phyloP scores from a whole-genome alignment of 2,329 filamentous ascomycete species.

The Pseudofabraea citricarpa region DNA sequence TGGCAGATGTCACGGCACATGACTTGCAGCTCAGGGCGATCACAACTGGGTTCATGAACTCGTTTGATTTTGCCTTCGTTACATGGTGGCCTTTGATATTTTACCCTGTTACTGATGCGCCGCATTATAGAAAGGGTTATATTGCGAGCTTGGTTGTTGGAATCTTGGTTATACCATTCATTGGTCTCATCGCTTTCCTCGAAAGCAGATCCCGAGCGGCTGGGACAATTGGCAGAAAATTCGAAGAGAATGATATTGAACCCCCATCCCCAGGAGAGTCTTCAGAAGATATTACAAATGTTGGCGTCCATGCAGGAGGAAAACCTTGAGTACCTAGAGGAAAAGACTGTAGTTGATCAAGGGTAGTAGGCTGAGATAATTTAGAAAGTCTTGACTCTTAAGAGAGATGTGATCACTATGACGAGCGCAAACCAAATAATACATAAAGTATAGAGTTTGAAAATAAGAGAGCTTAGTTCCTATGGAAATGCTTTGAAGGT shows the following conservation, averaged over 20 bases:
- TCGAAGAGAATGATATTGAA: not conserved
- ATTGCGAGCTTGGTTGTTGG: slow-evolving; percentile 35
- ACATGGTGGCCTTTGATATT: slow-evolving; percentile 28
- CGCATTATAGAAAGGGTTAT: slow-evolving; percentile 33
- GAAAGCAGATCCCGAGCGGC: slow-evolving; percentile 25
- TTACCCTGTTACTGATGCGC: slow-evolving; percentile 35
- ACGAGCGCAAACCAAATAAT: no score
- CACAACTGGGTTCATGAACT: slow-evolving; percentile 39
- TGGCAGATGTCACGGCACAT: slow-evolving; percentile 37
- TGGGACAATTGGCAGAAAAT: slow-evolving; percentile 8
- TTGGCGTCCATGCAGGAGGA: no score
- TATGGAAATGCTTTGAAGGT: no score
- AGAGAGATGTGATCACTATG: no score
- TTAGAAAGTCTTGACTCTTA: no score
- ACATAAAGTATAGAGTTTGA: no score
- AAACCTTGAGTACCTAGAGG: no score
- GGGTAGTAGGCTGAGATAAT: no score
- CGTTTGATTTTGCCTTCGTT: slow-evolving; percentile 37
- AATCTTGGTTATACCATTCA: slow-evolving; percentile 30
- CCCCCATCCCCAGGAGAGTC: no score
- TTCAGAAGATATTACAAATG: no score
- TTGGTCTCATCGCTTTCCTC: slow-evolving; percentile 32
- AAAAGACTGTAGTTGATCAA: no score
- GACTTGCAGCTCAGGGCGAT: slow-evolving; percentile 37
- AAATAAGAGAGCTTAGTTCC: no score